Evolutionary conservation across 805 yeast genomes (phyloP).

Genomic region (Starmerella vaccinii): DNA sequence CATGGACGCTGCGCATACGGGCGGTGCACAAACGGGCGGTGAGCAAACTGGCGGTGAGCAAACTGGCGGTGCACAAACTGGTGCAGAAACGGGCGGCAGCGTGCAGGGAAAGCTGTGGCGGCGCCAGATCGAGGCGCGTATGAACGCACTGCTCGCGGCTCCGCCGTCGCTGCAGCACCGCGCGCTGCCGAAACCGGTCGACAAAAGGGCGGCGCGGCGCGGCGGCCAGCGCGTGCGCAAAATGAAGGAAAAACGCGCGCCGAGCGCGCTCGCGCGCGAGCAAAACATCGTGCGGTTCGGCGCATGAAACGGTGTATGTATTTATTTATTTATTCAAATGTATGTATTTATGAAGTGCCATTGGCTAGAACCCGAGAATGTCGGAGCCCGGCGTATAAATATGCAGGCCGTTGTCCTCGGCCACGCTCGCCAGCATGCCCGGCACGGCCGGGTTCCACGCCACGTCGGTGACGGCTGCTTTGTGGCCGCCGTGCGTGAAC

Average conservation of each 20-base stretch:
- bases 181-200: conserved; percentile 67
- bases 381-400: conserved; percentile 57
- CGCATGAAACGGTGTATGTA: too few species aligned
- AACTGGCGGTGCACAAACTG: too few species aligned
- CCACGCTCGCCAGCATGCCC: conserved; percentile 63
- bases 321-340: neutral
- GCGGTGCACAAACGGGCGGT: conserved; percentile 33
- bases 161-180: conserved; percentile 54
- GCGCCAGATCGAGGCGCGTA: conserved; percentile 48
- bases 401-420: conserved; percentile 80
- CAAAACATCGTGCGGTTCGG: conserved; percentile 83
- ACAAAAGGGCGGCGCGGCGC: conserved; percentile 65
- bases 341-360: too few species aligned
- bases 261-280: conserved; percentile 71
- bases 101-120: conserved; percentile 52
- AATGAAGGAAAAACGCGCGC: conserved; percentile 65
- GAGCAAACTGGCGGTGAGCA: too few species aligned
- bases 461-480: conserved; percentile 74
- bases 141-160: conserved; percentile 66
- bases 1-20: conserved; percentile 42
- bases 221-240: conserved; percentile 78
- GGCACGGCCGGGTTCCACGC: conserved; percentile 70
- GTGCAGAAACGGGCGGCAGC: conserved; percentile 36
- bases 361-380: conserved; percentile 8
- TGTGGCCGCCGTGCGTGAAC: conserved; percentile 78